phyloP scores from a whole-genome alignment of 2,329 filamentous ascomycete genomes.

The Penicillium sp. region DNA sequence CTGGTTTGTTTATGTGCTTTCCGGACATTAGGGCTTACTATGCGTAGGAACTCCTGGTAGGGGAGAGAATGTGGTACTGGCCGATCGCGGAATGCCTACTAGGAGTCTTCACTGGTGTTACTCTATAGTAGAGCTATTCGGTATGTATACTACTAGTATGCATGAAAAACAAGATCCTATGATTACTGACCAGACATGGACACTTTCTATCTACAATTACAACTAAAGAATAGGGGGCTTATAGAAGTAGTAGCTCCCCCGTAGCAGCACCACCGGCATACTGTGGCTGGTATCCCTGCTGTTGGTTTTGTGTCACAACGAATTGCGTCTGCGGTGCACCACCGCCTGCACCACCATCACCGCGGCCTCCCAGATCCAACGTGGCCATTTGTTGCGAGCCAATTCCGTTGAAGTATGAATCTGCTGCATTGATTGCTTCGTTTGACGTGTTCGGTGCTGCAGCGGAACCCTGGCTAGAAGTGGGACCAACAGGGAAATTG shows the following conservation, averaged over 20 bases:
- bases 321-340: constrained; percentile 55
- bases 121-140: too few relatives aligned
- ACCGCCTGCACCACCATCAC: constrained; percentile 68
- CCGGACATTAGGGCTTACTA: too few relatives aligned
- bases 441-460: constrained; percentile 70
- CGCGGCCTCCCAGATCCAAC: constrained; percentile 68
- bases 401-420: constrained; percentile 85
- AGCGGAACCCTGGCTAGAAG: constrained; percentile 68
- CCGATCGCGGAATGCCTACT: too few relatives aligned
- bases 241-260: constrained; percentile 73
- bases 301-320: constrained; percentile 81
- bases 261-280: constrained; percentile 67
- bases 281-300: constrained; percentile 74
- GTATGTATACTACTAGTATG: not conserved
- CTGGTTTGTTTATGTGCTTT: too few relatives aligned
- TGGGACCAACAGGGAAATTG: constrained; percentile 59
- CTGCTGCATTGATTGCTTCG: constrained; percentile 79
- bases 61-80: too few relatives aligned
- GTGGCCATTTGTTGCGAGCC: constrained; percentile 73
- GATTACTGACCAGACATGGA: constrained; percentile 11
- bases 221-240: constrained; percentile 22
- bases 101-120: too few relatives aligned
- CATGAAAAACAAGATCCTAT: constrained; percentile 11
- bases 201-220: constrained; percentile 24
- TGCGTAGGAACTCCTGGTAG: too few relatives aligned